Conservation (phyloP, 2,329 filamentous ascomycete species). For the Verticillium klebahnii region DNA sequence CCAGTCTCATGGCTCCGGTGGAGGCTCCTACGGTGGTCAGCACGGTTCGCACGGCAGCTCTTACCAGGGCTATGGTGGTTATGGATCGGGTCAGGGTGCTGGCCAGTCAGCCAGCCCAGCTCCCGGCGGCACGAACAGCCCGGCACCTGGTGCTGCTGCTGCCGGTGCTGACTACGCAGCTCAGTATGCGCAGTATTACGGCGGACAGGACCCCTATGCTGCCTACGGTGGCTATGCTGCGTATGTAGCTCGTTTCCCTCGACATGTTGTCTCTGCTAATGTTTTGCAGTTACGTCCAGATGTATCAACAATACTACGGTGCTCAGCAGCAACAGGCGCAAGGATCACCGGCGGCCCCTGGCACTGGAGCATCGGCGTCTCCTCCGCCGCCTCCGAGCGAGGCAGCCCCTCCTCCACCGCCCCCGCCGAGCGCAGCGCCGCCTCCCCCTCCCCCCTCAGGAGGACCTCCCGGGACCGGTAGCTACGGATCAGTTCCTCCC, state of each 20-base stretch:
- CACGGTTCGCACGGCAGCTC: constrained; percentile 28
- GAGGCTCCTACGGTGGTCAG: constrained; percentile 21
- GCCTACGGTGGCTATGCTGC: constrained; percentile 85
- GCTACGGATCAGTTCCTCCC: constrained; percentile 58
- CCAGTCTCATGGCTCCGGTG: constrained; percentile 21
- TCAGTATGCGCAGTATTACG: constrained; percentile 82
- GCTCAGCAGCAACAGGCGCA: constrained; percentile 46
- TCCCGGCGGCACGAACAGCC: constrained; percentile 27
- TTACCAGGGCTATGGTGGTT: constrained; percentile 29
- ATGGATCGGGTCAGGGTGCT: constrained; percentile 12
- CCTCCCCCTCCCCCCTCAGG: constrained; percentile 45
- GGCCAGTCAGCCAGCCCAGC: constrained; percentile 17
- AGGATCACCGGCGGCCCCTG: constrained; percentile 39
- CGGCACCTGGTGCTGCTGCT: constrained; percentile 21
- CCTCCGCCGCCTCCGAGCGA: constrained; percentile 55
- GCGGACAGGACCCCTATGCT: constrained; percentile 75
- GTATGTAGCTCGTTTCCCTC: constrained; percentile 32
- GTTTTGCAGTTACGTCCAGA: constrained; percentile 52
- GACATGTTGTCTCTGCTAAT: constrained; percentile 15
- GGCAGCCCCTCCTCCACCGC: constrained; percentile 57
- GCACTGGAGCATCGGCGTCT: constrained; percentile 33
- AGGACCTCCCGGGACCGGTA: constrained; percentile 43
- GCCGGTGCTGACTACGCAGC: constrained; percentile 61
- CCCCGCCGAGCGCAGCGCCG: constrained; percentile 49
- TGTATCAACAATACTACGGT: constrained; percentile 69